A percentile compares a stretch with the other conserved stretches of the same genome.
Conservation (phyloP, 495 filamentous ascomycete genomes). For the Umbilicaria muhlenbergii region DNA sequence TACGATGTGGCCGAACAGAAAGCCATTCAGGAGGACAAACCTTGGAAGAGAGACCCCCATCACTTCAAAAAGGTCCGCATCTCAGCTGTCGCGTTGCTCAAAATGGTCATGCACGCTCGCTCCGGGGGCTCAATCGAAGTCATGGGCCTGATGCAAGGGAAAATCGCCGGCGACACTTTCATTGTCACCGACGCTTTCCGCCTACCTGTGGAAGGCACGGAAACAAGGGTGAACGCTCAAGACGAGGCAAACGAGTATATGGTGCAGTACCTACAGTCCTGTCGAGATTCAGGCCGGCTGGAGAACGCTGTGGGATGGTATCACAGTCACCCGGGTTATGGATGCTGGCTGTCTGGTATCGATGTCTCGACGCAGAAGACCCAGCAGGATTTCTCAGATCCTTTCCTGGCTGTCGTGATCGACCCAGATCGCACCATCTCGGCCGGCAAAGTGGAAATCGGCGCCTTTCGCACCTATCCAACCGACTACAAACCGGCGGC, state of each 20-base stretch:
- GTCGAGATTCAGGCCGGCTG: conserved; percentile 56
- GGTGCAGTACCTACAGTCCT: conserved; percentile 62
- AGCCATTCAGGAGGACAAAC: conserved; percentile 36
- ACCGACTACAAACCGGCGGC: conserved; percentile 48
- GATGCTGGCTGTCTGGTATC: conserved; percentile 95
- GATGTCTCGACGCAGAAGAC: conserved; percentile 77
- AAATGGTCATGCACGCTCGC: conserved; percentile 99
- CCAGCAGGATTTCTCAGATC: conserved; percentile 72
- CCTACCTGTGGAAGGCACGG: conserved; percentile 91
- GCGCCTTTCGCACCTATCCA: conserved; percentile 86
- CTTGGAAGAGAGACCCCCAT: conserved; percentile 70
- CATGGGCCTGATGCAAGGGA: conserved; percentile 98
- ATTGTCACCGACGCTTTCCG: conserved; percentile 91
- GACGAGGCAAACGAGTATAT: conserved; percentile 96
- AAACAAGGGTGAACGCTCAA: conserved; percentile 92
- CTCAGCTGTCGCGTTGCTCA: conserved; percentile 82
- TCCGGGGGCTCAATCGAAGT: conserved; percentile 83
- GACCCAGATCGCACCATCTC: conserved; percentile 95
- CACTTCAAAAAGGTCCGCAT: conserved; percentile 92
- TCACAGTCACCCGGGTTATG: conserved; percentile 93
- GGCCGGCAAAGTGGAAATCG: conserved; percentile 91
- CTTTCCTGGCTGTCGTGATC: conserved; percentile 91
- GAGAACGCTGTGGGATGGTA: conserved; percentile 98
- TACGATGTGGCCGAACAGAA: conserved; percentile 57
- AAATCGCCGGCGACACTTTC: conserved; percentile 67